Base-by-base conservation (phyloP, 1,284 basidiomycete species). In the Naganishia albida region DNA sequence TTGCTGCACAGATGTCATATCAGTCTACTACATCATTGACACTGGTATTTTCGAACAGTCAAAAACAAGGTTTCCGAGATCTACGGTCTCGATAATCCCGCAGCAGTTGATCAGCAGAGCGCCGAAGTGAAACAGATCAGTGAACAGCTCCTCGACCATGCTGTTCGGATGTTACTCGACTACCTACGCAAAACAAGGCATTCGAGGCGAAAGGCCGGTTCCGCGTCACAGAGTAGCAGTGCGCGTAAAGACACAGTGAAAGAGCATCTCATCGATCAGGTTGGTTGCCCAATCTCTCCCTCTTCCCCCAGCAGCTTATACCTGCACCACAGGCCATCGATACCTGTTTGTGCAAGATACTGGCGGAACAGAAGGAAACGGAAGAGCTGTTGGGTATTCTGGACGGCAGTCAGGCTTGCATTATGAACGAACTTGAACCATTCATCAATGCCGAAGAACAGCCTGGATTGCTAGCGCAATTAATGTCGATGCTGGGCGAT, bases 281-380 rank as follows among this genome's bases (percentile, higher is more conserved):
- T 67, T 7, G 16, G 38, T 51, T 28, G 15, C 25, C 18, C 10
- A 34, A 20, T n/a, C n/a, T n/a, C n/a, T 28, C 39, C 16, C 8
- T 34, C 12, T 8, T n/a, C 12, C 7, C n/a, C 34, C 13, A 15
- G 18, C 1, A 3, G 42, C 20, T 38, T 16, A 62, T 26, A 12
- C 13, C 20, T 12, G 2, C 23, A 18, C 30, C 46, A 10, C 70
- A 90, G 87, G 83, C 88, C 43, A 85, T 94, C 26, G 92, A 94
- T 71, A 93, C 91, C 0, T 86, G 88, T 0, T 83, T 94, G 0
- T 87, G 85, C 18, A 88, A 88, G 72, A 80, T 94, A 8, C 85
- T 88, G 28, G 85, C 87, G 0, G 82, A 85, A 64, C 79, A 81
- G n/a, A 83, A 85, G 46, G 85, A 85, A 65, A 85, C 84, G 1